These are phyloP conservation scores for Neonectria sp. DNA, from an alignment of 2,329 filamentous ascomycete genomes.

Conservation along the genomic window DNA sequence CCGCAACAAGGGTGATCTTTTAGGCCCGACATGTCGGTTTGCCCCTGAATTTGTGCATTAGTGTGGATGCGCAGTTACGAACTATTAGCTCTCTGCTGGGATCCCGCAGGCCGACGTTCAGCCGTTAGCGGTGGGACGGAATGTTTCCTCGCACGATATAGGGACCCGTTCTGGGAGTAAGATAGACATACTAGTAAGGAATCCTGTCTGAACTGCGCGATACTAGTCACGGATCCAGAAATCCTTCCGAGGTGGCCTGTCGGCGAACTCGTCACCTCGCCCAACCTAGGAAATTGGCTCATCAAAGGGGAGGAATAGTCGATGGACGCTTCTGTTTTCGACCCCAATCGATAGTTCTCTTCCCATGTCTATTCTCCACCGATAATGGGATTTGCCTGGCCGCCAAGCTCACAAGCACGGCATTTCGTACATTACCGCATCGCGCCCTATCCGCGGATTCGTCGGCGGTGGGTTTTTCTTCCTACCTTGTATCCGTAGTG, in stretches of 20 bases:
- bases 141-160: background rate
- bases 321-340: background rate
- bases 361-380: background rate
- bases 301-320: background rate
- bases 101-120: no score
- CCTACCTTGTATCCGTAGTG: no score
- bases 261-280: background rate
- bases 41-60: slow-evolving; percentile 10
- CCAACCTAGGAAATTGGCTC: slow-evolving; percentile 1
- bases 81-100: background rate
- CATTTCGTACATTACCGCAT: background rate
- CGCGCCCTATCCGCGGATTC: no score
- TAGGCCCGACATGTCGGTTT: slow-evolving; percentile 6
- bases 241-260: background rate
- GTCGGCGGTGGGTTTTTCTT: no score
- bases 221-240: background rate
- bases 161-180: no score
- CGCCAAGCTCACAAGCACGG: background rate
- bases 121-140: no score
- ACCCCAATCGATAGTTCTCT: background rate
- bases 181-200: no score
- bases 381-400: background rate
- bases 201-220: no score
- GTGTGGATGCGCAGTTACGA: background rate
- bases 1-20: background rate